Evolutionary conservation across 2,329 filamentous ascomycete genomes (phyloP), one percentile per base, ranked within the genome.

Genomic region (Fusarium incarnatum): DNA sequence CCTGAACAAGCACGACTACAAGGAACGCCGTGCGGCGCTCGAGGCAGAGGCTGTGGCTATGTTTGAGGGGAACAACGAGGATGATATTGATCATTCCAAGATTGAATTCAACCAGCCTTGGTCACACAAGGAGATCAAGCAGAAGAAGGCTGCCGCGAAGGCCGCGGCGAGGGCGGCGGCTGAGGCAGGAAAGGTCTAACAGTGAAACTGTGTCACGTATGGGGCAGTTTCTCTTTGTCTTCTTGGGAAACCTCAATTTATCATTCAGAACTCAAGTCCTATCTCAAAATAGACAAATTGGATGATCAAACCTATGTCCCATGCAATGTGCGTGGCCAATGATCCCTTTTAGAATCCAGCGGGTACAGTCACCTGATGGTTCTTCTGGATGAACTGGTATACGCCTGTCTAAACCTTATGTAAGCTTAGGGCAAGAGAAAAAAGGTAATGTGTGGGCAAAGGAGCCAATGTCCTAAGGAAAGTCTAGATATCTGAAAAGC

Each of bases 371-470:
- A 16, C 32, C 3, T 34, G 32, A 1, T 32, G 30, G 2, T 32
- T 15, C 13, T 32, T 32, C 0, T 32, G 30, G 13, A 32, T 15
- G 13, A 32, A 32, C 7, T 15, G 12, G 28, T 2, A 18, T 34
- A 18, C 32, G 5, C 32, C 16, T 28, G 11, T 1, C 27, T 13
- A 28, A 28, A 13, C 27, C 5, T 28, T 28, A 28, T 28, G 27
- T 13, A 1, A 28, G 27, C 3, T 28, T 12, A 2, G 2, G 27
- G 27, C 4, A 28, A 28, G 0, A 28, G 27, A 28, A 28, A 28
- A 1, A 13, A 28, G 1, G 11, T 13, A 0, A 13, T 12, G 11
- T 12, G 27, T 13, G 2, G 27, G 0, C 1, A 28, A 28, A 28
- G 27, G 11, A 6, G 10, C 27, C 27, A 27, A 28, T 28, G 27